phyloP scores from a whole-genome alignment of 306 rosid species.

The Medicago truncatula region MtrunA17r5.0-ANR NC_053042.1:38924001-38924500 shows the following conservation, averaged over 20 bases:
- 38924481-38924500: constrained; percentile 34
- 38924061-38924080: background rate
- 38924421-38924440: background rate
- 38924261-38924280: background rate
- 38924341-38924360: background rate
- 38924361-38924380: background rate
- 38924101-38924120: background rate
- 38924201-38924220: background rate
- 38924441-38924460: constrained; percentile 4
- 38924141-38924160: background rate
- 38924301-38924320: background rate
- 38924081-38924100: background rate
- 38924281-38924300: background rate
- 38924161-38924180: background rate
- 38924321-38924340: background rate
- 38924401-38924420: background rate
- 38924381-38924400: background rate
- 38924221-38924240: background rate
- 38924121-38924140: background rate
- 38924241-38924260: too few relatives aligned
- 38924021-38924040: too few relatives aligned
- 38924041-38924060: too few relatives aligned
- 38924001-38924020: too few relatives aligned
- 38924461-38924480: constrained; percentile 14
- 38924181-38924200: background rate